phyloP scores from a whole-genome alignment of 2,329 filamentous ascomycete genomes.

The Diaporthe vexans region DNA sequence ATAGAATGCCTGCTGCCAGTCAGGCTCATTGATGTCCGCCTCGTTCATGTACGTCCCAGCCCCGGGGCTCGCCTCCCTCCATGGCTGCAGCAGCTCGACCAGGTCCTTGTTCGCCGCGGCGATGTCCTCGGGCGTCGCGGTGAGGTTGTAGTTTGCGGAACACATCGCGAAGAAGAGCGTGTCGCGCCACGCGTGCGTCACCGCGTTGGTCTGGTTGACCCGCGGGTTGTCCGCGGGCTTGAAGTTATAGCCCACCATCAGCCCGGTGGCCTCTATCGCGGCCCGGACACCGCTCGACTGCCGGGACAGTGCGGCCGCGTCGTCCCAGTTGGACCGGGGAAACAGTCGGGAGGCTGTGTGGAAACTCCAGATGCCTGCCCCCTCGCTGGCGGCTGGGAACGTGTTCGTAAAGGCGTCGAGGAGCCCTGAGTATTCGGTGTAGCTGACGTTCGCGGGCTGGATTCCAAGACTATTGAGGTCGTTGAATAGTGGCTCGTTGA shows the following conservation, averaged over 20 bases:
- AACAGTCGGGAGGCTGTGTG: conserved; percentile 50
- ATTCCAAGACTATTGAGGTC: conserved; percentile 56
- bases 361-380: conserved; percentile 55
- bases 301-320: conserved; percentile 45
- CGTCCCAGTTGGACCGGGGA: conserved; percentile 51
- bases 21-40: conserved; percentile 37
- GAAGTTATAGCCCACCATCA: conserved; percentile 52
- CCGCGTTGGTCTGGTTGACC: conserved; percentile 54
- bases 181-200: conserved; percentile 64
- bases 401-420: conserved; percentile 48
- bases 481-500: conserved; percentile 55
- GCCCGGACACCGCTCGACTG: conserved; percentile 47
- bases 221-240: conserved; percentile 43
- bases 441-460: conserved; percentile 46
- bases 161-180: conserved; percentile 56
- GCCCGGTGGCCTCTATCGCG: conserved; percentile 47
- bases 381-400: conserved; percentile 47
- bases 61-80: conserved; percentile 48
- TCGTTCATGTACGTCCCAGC: conserved; percentile 39
- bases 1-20: conserved; percentile 43
- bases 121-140: conserved; percentile 35
- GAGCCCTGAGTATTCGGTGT: conserved; percentile 47
- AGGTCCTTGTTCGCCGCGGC: conserved; percentile 45
- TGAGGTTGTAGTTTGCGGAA: conserved; percentile 27
- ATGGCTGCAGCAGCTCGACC: conserved; percentile 46